Base-by-base conservation (phyloP, 2,329 filamentous ascomycete species). In the Aspergillus sergii region DNA sequence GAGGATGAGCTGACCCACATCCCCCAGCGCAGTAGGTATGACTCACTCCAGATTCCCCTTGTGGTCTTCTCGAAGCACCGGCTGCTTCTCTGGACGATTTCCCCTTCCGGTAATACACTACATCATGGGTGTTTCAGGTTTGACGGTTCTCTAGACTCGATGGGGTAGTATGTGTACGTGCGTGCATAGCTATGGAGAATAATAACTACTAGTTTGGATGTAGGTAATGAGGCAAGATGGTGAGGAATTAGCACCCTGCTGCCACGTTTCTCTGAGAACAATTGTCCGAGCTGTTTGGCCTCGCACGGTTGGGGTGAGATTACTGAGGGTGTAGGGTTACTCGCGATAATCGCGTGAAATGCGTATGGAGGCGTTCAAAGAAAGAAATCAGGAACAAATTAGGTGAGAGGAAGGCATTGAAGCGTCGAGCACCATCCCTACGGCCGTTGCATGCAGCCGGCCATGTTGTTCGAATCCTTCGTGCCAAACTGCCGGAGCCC, bases 321-420 rank as follows among this genome's bases (percentile, higher is more conserved):
- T 34, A 21, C 48, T 32, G 48, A 51, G 48, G 48, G 28, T 5
- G 41, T n/a, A 39, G 34, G 58, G 45, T 57, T 57, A 59, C 30
- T 59, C 59, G 55, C 56, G 50, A 61, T 45, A 61, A 61, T 58
- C 62, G 58, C 58, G 54, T 63, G 55, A 58, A 63, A 30, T 30
- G 28, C 14, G 9, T 10, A 43, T 30, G 23, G 16, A 41, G 26
- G 34, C 30, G 28, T 51, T 34, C 48, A 21, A 21, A 46, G 51
- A 53, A 53, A 60, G 50, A 16, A 60, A 45, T 53, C 21, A 59
- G 45, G 19, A 32, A 14, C 48, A 34, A 51, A 51, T 34, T n/a
- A 34, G 9, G 10, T 10, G 28, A 30, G 4, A 46, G 43, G 11
- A 46, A 21, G 21, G 12, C 4, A 23, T 7, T 48, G 21, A 48